Base-by-base conservation (phyloP, 805 yeast species). In the Cyberlindnera mrakii region DNA sequence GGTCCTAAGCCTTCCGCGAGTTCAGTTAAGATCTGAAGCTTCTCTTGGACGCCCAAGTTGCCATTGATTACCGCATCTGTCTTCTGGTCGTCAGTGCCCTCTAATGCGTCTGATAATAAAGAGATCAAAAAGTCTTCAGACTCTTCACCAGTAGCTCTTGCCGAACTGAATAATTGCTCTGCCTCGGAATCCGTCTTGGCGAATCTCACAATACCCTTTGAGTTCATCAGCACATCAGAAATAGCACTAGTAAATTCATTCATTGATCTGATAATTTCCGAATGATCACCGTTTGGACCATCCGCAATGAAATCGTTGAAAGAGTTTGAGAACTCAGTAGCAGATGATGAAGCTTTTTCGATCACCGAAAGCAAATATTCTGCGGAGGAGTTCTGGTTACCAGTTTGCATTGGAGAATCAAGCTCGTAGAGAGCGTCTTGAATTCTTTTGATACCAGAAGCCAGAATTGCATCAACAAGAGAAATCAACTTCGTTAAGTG, bases 341-440 rank as follows among this genome's bases (percentile, higher is more conserved):
- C 88, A 14, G 76, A 67, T 33, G 79, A 75, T 0, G 87, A 76
- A 16, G 83, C 74, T 49, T 80, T 75, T 57, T 89, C 96, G 48
- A 82, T 68, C 33, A 85, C 67, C 0, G 91, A 80, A 30, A 81
- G 66, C 18, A 83, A 62, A 53, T 77, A 82, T 50, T 76, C 80
- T 3, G 91, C 85, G 0, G 91, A 76, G 2, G 93, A 72, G 58
- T 80, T 80, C 51, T 80, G 78, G 58, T 85, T 85, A 43, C 93
- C 93, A 4, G 88, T 86, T 62, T 84, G 87, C 77, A 83, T 77
- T 27, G 93, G 86, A 5, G 90, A 82, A 43, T 79, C 82, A 47
- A 86, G 67, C 53, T 82, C 88, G 55, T 76, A 82, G 33, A 75
- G 66, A 0, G 84, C 66, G 50, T 84, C 87, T 63, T 88, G 95